Evolutionary conservation across 108 stramenopile species (phyloP).

Genomic region (Mediolabrus comicus): DNA sequence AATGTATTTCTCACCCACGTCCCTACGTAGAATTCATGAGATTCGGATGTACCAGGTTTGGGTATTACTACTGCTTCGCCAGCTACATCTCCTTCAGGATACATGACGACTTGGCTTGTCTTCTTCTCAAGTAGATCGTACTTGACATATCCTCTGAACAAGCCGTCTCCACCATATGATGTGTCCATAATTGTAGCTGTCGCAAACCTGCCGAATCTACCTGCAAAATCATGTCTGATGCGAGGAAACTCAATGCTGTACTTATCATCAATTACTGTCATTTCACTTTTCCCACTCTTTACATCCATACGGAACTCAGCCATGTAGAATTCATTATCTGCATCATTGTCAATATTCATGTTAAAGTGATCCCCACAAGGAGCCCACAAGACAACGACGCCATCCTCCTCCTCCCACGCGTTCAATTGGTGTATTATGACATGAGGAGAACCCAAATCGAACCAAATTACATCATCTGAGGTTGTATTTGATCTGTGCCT

Average conservation of each 20-base stretch:
- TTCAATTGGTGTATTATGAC: background rate
- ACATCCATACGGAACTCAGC: background rate
- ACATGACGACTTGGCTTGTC: too few species aligned
- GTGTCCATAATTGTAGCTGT: background rate
- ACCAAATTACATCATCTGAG: too few species aligned
- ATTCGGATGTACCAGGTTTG: too few species aligned
- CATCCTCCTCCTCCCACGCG: conserved; percentile 10
- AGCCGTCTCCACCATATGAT: too few species aligned
- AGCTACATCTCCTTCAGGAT: too few species aligned
- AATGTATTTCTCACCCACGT: too few species aligned
- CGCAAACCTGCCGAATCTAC: background rate
- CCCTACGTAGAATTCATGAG: too few species aligned
- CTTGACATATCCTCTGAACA: too few species aligned
- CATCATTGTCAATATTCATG: background rate
- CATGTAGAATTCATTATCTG: conserved; percentile 1
- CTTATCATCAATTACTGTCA: background rate
- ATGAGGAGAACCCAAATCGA: conserved; percentile 1
- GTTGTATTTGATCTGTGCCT: too few species aligned
- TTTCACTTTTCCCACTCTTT: background rate
- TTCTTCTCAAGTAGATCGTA: too few species aligned
- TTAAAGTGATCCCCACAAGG: conserved; percentile 1
- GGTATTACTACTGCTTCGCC: too few species aligned
- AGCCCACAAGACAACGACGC: conserved; percentile 2
- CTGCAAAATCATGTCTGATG: background rate
- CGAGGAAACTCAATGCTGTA: background rate